phyloP scores from a whole-genome alignment of 208 protist species.

The Acanthamoeba triangularis region DNA sequence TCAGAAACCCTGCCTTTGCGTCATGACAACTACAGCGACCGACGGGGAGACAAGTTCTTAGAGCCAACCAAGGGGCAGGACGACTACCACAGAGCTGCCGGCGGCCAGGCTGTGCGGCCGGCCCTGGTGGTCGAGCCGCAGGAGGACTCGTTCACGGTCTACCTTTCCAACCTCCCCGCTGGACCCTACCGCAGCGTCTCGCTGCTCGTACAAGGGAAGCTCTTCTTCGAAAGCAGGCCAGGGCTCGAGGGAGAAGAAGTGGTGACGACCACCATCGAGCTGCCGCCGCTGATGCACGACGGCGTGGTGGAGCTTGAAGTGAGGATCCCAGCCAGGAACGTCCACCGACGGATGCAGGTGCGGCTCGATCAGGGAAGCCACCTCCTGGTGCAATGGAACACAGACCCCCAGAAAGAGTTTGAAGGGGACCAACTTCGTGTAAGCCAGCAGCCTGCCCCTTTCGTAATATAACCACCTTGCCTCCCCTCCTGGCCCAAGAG shows the following conservation, averaged over 20 bases:
- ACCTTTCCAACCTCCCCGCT: not conserved
- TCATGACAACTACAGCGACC: not conserved
- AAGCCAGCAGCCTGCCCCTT: no score
- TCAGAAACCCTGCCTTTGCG: not conserved
- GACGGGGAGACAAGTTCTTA: not conserved
- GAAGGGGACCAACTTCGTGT: no score
- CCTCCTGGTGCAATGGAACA: not conserved
- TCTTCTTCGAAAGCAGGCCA: constrained; percentile 20
- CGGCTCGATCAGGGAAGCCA: not conserved
- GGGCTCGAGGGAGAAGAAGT: not conserved
- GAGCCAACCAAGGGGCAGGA: not conserved
- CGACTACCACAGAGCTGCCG: not conserved
- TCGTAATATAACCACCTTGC: no score
- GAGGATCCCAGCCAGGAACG: not conserved
- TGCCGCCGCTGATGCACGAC: not conserved
- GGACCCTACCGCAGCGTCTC: not conserved
- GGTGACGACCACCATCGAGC: not conserved
- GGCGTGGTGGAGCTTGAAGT: not conserved
- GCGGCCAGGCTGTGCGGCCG: not conserved
- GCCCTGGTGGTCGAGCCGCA: not conserved
- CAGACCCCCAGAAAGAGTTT: not conserved
- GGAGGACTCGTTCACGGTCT: not conserved
- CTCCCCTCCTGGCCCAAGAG: no score
- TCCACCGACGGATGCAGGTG: not conserved
- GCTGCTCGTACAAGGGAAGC: not conserved